Conservation (phyloP, 148 eudicot genomes). For the Pouteria glomerata region DNA sequence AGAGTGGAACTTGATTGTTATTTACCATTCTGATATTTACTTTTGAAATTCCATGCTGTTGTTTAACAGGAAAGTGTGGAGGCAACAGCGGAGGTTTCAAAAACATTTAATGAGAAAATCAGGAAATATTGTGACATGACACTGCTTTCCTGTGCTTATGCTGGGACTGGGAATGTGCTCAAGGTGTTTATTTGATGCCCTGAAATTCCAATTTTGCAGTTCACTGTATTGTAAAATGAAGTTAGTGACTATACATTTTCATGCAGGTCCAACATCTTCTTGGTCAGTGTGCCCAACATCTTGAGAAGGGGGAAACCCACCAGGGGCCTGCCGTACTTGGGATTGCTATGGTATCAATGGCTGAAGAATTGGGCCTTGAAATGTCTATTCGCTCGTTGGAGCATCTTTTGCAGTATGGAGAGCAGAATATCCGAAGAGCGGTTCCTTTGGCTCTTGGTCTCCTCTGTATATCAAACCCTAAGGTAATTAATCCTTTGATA, state of each 20-base stretch:
- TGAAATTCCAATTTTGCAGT: constrained; percentile 2
- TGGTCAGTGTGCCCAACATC: constrained; percentile 92
- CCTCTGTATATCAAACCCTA: constrained; percentile 86
- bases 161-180: constrained; percentile 95
- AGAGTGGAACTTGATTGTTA: too few relatives aligned
- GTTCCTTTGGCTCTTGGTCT: constrained; percentile 96
- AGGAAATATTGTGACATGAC: constrained; percentile 91
- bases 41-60: background rate
- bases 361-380: constrained; percentile 83
- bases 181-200: constrained; percentile 43
- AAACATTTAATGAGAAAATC: constrained; percentile 86
- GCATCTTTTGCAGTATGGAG: constrained; percentile 96
- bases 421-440: constrained; percentile 85
- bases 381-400: constrained; percentile 93
- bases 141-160: constrained; percentile 93
- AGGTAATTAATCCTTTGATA: constrained; percentile 31
- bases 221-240: background rate
- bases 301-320: constrained; percentile 81
- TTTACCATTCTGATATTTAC: background rate
- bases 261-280: constrained; percentile 83
- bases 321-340: constrained; percentile 94
- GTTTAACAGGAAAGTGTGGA: constrained; percentile 66
- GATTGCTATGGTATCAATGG: constrained; percentile 95
- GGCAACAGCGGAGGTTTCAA: constrained; percentile 77
- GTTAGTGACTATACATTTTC: background rate